Percentiles rank a stretch among this genome's conserved stretches.
Evolutionary conservation across 1,139 yeast genomes (phyloP).

Genomic region (Geotrichum carabidarum): DNA sequence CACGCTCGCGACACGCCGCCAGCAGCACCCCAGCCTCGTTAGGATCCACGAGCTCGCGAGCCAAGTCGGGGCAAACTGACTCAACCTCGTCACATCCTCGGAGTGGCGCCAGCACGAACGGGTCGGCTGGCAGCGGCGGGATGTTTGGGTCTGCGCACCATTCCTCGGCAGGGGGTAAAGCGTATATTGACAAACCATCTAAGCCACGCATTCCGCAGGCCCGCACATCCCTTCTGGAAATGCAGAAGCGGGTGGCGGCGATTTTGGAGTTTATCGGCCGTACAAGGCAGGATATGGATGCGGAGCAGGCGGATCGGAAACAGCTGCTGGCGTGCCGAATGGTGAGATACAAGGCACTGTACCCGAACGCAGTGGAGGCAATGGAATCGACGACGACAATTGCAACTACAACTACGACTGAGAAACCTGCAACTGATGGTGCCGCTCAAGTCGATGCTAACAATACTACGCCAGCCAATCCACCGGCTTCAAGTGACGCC

Average conservation of each 20-base stretch:
- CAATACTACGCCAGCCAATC: neutral
- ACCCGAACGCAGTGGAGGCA: conserved; percentile 7
- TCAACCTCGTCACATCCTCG: neutral
- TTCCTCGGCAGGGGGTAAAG: conserved; percentile 21
- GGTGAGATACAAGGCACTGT: conserved; percentile 19
- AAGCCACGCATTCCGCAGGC: conserved; percentile 79
- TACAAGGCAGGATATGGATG: conserved; percentile 72
- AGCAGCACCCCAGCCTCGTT: neutral
- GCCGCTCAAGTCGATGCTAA: neutral
- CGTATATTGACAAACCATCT: conserved; percentile 57
- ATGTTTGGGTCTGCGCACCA: conserved; percentile 1
- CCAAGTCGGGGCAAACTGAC: neutral
- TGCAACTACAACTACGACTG: neutral
- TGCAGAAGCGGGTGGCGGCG: conserved; percentile 83
- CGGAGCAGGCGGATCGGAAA: conserved; percentile 57
- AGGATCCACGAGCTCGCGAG: neutral
- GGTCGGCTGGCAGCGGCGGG: neutral
- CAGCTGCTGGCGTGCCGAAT: conserved; percentile 39
- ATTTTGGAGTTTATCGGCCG: conserved; percentile 85
- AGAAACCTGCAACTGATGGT: neutral
- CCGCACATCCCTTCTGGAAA: conserved; percentile 67
- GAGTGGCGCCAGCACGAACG: conserved; percentile 1
- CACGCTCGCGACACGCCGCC: conserved; percentile 4
- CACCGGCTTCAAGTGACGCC: neutral
- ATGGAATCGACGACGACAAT: neutral